phyloP scores from a whole-genome alignment of 805 yeast species.

The Barnettozyma sucrosica region DNA sequence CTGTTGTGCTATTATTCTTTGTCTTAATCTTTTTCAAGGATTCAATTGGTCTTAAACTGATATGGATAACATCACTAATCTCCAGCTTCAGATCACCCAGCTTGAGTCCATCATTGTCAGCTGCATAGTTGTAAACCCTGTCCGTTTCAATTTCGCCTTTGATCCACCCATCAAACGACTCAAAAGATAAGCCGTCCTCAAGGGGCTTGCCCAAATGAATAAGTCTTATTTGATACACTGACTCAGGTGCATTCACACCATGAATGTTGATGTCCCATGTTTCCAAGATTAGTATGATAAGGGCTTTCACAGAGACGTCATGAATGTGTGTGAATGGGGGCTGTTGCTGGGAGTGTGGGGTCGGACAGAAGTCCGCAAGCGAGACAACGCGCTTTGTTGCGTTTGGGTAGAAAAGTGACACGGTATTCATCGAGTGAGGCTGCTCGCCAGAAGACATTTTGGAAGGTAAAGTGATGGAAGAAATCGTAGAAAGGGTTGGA shows the following conservation, averaged over 20 bases:
- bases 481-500: neutral
- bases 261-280: conserved; percentile 1
- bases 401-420: conserved; percentile 11
- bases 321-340: neutral
- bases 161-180: conserved; percentile 2
- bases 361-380: neutral
- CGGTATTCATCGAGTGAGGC: neutral
- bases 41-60: conserved; percentile 26
- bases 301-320: neutral
- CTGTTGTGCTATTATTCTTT: neutral
- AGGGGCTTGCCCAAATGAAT: conserved; percentile 28
- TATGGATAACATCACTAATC: conserved; percentile 26
- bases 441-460: neutral
- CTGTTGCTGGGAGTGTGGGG: neutral
- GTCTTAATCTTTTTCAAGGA: neutral
- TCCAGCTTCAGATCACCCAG: conserved; percentile 15
- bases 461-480: neutral
- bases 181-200: conserved; percentile 10
- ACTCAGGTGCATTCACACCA: neutral
- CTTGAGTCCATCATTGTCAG: neutral
- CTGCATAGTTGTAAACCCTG: neutral
- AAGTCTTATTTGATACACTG: conserved; percentile 19
- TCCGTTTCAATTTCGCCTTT: neutral
- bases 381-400: neutral
- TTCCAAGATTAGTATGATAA: conserved; percentile 2